A percentile compares a stretch with the other conserved stretches of the same genome.
Evolutionary conservation across 2,329 filamentous ascomycete species (phyloP).

Genomic region (Ophiostoma ulmi): DNA sequence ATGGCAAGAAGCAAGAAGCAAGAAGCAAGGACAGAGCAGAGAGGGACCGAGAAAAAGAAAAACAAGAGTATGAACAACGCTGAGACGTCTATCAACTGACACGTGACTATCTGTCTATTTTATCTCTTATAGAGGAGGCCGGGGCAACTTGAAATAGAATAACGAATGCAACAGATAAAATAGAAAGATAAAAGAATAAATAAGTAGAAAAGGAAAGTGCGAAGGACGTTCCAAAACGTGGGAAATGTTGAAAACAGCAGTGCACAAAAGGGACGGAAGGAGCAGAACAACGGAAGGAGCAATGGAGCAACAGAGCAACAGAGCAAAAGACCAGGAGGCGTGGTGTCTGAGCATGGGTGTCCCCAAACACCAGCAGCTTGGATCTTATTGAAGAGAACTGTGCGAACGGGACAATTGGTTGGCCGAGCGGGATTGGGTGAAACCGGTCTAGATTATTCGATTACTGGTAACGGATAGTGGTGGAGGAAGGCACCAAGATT

Average conservation of each 20-base stretch:
- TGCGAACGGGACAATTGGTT: slow-evolving; percentile 2
- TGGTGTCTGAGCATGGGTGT: slow-evolving; percentile 8
- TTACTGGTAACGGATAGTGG: too few species aligned
- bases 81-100: not conserved
- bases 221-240: not conserved
- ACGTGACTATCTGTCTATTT: slow-evolving; percentile 12
- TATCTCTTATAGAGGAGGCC: not conserved
- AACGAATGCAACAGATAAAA: not conserved
- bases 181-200: not conserved
- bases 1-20: not conserved
- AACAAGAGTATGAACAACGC: not conserved
- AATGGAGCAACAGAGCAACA: not conserved
- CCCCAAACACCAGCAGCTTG: not conserved
- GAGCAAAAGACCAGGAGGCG: not conserved
- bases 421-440: not conserved
- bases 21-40: not conserved
- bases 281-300: not conserved
- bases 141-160: not conserved
- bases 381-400: slow-evolving; percentile 1
- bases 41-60: not conserved
- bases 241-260: not conserved
- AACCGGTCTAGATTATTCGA: not conserved
- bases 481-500: too few species aligned
- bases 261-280: not conserved
- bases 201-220: slow-evolving; percentile 15